A percentile compares a stretch with the other conserved stretches of the same genome.
These are phyloP conservation scores for Yamadazyma kitorensis DNA, from an alignment of 805 yeast genomes.

Conservation along the genomic window DNA sequence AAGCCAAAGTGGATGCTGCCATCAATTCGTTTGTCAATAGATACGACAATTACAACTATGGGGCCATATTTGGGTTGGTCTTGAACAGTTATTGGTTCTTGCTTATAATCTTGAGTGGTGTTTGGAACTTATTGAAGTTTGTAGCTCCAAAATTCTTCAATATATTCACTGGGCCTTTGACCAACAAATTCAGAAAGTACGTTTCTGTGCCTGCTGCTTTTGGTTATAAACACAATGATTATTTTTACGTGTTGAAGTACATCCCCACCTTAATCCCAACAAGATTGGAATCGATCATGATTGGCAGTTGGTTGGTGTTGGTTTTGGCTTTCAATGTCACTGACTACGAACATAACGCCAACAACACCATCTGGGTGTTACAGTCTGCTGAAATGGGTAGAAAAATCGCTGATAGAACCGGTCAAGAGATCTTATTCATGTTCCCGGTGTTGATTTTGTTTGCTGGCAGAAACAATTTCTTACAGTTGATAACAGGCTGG, in stretches of 20 bases:
- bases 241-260: constrained; percentile 11
- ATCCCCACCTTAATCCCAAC: constrained; percentile 44
- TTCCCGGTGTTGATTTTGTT: constrained; percentile 61
- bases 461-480: constrained; percentile 72
- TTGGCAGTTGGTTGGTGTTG: constrained; percentile 37
- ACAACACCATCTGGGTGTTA: constrained; percentile 24
- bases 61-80: constrained; percentile 32
- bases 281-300: constrained; percentile 47
- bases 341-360: constrained; percentile 22
- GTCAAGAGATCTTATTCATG: constrained; percentile 46
- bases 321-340: constrained; percentile 26
- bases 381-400: constrained; percentile 30
- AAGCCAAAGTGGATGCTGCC: constrained; percentile 24
- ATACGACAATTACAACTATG: constrained; percentile 34
- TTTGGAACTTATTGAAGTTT: constrained; percentile 23
- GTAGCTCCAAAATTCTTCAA: constrained; percentile 21
- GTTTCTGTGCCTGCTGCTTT: constrained; percentile 25
- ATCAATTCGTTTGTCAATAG: constrained; percentile 28
- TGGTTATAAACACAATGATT: constrained; percentile 16
- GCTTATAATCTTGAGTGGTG: constrained; percentile 30
- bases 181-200: constrained; percentile 22
- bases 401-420: constrained; percentile 54
- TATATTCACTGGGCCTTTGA: constrained; percentile 26
- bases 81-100: constrained; percentile 30
- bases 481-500: constrained; percentile 61